Evolutionary conservation across 2,329 filamentous ascomycete genomes (phyloP), one percentile per base, ranked within the genome.

Genomic region (Fusarium tjaetaba): DNA sequence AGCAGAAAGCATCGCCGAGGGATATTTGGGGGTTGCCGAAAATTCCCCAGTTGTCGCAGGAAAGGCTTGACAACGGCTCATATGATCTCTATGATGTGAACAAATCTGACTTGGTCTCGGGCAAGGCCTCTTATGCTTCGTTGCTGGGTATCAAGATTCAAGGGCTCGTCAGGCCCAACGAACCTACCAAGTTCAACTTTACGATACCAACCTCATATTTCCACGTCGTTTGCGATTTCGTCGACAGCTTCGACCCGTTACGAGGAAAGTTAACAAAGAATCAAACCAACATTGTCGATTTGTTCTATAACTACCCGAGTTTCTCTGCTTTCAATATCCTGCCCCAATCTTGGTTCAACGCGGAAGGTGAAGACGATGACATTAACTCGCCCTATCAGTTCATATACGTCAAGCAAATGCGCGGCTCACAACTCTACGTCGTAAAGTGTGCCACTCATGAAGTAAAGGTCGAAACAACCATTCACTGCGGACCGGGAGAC

Each of bases 21-120:
- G 51, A 62, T 7, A 58, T 62, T 6, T 62, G 52, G 60, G 52
- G 41, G 5, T 32, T 62, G 11, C 39, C 39, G 4, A 62, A 62
- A 14, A 59, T 62, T 10, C 39, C 60, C 6, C 26, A 36, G 20
- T n/a, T 38, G 11, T 39, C 51, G 5, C 51, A 22, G 13, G 10
- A 28, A 3, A 58, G 14, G 24, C n/a, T 24, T 5, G 24, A 20
- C 9, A 5, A 20, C 16, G 22, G 24, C 13, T 30, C 20, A 13
- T 38, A 52, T 5, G 26, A 36, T 28, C 30, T 22, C 39, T 39
- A 39, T 8, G 22, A 39, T 39, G 57, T 60, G 22, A 38, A 32
- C 9, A 20, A 26, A n/a, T 30, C 20, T 2, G 45, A 52, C 30
- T 24, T 41, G 22, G 36, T 24, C 7, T 24, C 34, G 6, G 45